Evolutionary conservation across 2,329 filamentous ascomycete genomes (phyloP).

Genomic region (Neospermospora avenae): DNA sequence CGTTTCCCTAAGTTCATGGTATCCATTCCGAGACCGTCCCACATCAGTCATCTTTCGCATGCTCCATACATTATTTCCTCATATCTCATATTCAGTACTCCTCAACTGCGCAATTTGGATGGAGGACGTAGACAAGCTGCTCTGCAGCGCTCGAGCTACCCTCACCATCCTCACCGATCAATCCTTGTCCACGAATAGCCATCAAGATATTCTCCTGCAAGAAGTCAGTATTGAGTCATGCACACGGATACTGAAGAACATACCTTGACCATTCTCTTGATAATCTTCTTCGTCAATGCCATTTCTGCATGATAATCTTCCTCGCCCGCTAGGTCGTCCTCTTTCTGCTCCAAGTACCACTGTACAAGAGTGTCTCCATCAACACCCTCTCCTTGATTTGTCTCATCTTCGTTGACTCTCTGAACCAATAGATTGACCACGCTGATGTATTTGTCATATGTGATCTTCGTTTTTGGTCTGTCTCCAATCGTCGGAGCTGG

Average conservation of each 20-base stretch:
- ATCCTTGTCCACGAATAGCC: constrained; percentile 65
- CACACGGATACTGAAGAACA: constrained; percentile 34
- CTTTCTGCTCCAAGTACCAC: constrained; percentile 92
- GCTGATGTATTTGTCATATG: constrained; percentile 89
- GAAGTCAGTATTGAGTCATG: constrained; percentile 46
- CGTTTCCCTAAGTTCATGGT: constrained; percentile 8
- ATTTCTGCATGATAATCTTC: constrained; percentile 78
- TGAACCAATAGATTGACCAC: constrained; percentile 86
- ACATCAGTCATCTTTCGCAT: constrained; percentile 11
- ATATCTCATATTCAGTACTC: constrained; percentile 26
- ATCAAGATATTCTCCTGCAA: constrained; percentile 82
- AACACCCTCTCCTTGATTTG: constrained; percentile 72
- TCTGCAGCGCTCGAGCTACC: constrained; percentile 42
- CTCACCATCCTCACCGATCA: constrained; percentile 46
- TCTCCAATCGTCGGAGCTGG: constrained; percentile 25
- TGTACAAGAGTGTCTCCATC: constrained; percentile 76
- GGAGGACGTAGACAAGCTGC: constrained; percentile 77
- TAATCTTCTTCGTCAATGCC: constrained; percentile 73
- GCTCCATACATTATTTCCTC: constrained; percentile 9
- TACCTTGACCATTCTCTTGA: constrained; percentile 96
- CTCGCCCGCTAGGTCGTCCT: constrained; percentile 75
- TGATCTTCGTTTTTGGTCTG: constrained; percentile 73
- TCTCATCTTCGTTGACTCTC: constrained; percentile 80
- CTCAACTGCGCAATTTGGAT: constrained; percentile 90
- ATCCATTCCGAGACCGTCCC: constrained; percentile 14